Percentiles rank a stretch among this genome's conserved stretches.
Evolutionary conservation across 2,329 filamentous ascomycete genomes (phyloP).

Genomic region (Setomelanomma holmii): DNA sequence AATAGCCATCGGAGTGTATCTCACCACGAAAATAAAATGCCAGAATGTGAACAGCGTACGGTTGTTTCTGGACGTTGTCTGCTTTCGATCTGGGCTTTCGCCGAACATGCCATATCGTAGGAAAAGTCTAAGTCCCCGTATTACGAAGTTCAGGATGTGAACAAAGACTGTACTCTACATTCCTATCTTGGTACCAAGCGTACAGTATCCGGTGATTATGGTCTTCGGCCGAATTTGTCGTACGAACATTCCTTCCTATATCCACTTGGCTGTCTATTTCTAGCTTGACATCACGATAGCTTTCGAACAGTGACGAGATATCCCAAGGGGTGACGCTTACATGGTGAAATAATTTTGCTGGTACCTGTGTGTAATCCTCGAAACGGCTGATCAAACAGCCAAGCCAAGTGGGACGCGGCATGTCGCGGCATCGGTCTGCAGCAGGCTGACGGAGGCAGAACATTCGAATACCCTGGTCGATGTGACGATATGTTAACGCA

Average conservation of each 20-base stretch:
- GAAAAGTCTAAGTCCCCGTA: not conserved
- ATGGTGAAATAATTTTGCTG: too few relatives aligned
- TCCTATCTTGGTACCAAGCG: not conserved
- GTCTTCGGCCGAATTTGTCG: not conserved
- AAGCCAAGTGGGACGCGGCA: not conserved
- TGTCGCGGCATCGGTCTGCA: not conserved
- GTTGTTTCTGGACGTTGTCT: too few relatives aligned
- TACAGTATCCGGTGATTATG: not conserved
- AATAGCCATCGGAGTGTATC: too few relatives aligned
- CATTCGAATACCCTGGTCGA: not conserved
- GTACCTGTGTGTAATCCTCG: not conserved
- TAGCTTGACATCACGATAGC: not conserved
- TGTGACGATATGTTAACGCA: not conserved
- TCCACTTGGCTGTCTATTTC: not conserved
- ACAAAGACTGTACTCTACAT: too few relatives aligned
- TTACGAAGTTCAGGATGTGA: not conserved
- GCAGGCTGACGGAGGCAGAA: not conserved
- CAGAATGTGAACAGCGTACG: too few relatives aligned
- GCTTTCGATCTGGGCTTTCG: not conserved
- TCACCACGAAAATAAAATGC: too few relatives aligned
- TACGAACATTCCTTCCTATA: not conserved
- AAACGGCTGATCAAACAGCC: not conserved
- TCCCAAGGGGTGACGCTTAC: too few relatives aligned
- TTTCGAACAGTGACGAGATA: not conserved
- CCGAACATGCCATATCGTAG: not conserved